phyloP scores from a whole-genome alignment of 2,329 filamentous ascomycete species.

The Penicillium paneum region DNA sequence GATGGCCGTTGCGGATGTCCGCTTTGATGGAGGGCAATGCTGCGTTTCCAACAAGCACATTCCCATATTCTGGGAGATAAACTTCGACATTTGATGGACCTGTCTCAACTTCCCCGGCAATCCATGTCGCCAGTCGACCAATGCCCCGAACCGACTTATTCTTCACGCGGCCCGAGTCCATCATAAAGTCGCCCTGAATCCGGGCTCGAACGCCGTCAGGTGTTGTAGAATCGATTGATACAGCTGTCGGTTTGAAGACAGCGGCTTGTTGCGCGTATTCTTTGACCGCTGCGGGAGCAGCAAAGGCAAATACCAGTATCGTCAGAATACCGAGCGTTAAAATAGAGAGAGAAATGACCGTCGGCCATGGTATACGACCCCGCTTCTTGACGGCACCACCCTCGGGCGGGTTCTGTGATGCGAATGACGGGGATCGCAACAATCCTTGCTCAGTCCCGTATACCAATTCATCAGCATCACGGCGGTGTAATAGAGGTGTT shows the following conservation, averaged over 20 bases:
- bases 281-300: conserved; percentile 75
- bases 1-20: conserved; percentile 72
- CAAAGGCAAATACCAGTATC: conserved; percentile 76
- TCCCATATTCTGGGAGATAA: conserved; percentile 77
- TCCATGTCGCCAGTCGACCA: conserved; percentile 74
- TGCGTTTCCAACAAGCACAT: conserved; percentile 74
- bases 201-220: conserved; percentile 71
- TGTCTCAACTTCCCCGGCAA: conserved; percentile 72
- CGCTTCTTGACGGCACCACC: conserved; percentile 19
- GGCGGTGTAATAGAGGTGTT: conserved; percentile 41
- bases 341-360: conserved; percentile 66
- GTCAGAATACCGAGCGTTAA: conserved; percentile 61
- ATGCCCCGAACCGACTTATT: conserved; percentile 70
- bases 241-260: conserved; percentile 74
- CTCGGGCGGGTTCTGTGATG: conserved; percentile 20
- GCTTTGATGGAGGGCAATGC: conserved; percentile 71
- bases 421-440: conserved; percentile 19
- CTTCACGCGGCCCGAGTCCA: conserved; percentile 74
- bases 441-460: conserved; percentile 31
- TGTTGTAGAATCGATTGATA: conserved; percentile 85
- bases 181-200: conserved; percentile 74
- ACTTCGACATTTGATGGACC: conserved; percentile 70
- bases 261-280: conserved; percentile 82
- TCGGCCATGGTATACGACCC: conserved; percentile 64
- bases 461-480: conserved; percentile 29